Evolutionary conservation across 306 rosid genomes (phyloP).

Genomic region (Lathyrus oleraceus): DNA sequence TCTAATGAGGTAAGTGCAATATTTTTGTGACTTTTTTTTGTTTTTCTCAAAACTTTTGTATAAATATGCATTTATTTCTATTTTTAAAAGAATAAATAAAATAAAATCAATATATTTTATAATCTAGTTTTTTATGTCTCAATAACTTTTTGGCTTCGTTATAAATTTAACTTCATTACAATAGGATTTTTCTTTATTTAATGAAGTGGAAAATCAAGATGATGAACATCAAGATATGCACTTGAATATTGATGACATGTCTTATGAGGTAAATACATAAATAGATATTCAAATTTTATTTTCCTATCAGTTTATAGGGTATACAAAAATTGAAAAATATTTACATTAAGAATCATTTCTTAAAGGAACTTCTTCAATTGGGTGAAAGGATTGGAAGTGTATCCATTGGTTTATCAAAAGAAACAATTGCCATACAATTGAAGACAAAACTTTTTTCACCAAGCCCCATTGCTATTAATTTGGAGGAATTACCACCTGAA

Average conservation of each 20-base stretch:
- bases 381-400: conserved; percentile 88
- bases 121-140: too few relatives aligned
- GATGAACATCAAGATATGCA: conserved; percentile 94
- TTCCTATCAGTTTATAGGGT: neutral
- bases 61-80: too few relatives aligned
- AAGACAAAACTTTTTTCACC: conserved; percentile 51
- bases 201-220: conserved; percentile 53
- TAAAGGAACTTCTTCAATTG: conserved; percentile 92
- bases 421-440: conserved; percentile 49
- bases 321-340: neutral
- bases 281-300: conserved; percentile 18
- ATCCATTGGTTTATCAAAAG: conserved; percentile 76
- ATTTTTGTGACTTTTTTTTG: too few relatives aligned
- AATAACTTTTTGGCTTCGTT: conserved; percentile 12
- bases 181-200: conserved; percentile 81
- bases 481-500: conserved; percentile 52
- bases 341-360: conserved; percentile 31
- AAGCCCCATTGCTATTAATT: conserved; percentile 34
- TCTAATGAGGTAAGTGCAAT: too few relatives aligned
- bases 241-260: conserved; percentile 93
- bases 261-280: conserved; percentile 72
- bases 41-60: too few relatives aligned
- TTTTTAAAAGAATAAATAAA: too few relatives aligned
- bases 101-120: too few relatives aligned
- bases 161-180: conserved; percentile 17